phyloP scores from a whole-genome alignment of 352 stramenopile genomes.

The Thalassiosira exigua region DNA sequence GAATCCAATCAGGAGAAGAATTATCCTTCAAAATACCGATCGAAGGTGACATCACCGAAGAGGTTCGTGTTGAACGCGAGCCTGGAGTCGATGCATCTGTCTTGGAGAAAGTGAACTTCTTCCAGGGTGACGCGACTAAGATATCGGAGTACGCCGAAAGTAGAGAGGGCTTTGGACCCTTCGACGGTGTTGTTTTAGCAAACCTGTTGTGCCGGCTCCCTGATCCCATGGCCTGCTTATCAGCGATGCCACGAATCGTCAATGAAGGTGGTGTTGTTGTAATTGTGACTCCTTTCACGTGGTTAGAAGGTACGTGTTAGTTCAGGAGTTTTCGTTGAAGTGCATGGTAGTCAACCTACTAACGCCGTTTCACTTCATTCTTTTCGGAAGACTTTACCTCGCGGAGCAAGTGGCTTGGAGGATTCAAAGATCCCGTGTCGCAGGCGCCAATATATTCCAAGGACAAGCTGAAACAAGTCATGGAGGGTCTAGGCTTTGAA shows the following conservation, averaged over 20 bases:
- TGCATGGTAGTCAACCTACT: not conserved
- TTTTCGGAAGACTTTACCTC: conserved; percentile 89
- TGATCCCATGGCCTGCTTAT: conserved; percentile 90
- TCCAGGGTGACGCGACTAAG: conserved; percentile 92
- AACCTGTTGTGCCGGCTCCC: conserved; percentile 96
- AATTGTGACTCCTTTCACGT: conserved; percentile 96
- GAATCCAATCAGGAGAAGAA: conserved; percentile 87
- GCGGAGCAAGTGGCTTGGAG: conserved; percentile 75
- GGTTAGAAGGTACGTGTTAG: conserved; percentile 88
- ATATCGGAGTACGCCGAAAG: conserved; percentile 76
- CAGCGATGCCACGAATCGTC: conserved; percentile 88
- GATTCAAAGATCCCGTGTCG: conserved; percentile 71
- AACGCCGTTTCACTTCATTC: not conserved
- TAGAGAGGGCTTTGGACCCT: conserved; percentile 84
- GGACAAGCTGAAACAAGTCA: conserved; percentile 68
- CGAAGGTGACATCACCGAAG: conserved; percentile 88
- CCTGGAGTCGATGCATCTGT: conserved; percentile 83
- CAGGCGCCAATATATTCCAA: conserved; percentile 72
- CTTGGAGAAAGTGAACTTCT: conserved; percentile 88
- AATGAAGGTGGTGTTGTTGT: conserved; percentile 92
- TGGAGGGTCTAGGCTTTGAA: conserved; percentile 75
- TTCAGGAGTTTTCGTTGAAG: not conserved
- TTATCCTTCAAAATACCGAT: conserved; percentile 89
- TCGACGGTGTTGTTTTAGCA: conserved; percentile 94
- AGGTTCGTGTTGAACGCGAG: conserved; percentile 69